These are phyloP conservation scores for Paramecium caudatum DNA, from an alignment of 73 alveolate species.

Conservation along the genomic window DNA sequence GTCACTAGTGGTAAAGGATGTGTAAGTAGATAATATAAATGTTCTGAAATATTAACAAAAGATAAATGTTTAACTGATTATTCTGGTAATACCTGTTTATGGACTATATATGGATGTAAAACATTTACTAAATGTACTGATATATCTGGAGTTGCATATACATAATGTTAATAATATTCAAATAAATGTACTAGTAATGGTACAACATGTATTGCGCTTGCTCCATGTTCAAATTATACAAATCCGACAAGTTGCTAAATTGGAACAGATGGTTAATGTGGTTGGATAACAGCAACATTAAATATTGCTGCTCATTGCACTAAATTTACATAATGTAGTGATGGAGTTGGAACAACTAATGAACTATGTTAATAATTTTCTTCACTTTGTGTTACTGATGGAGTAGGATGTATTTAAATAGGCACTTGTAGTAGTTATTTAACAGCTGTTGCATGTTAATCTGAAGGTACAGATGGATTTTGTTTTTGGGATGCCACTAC, in stretches of 20 bases:
- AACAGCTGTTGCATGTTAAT: neutral
- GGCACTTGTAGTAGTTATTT: neutral
- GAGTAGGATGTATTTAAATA: neutral
- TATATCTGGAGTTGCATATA: neutral
- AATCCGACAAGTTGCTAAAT: conserved; percentile 38
- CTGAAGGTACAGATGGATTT: conserved; percentile 55
- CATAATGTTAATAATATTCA: conserved; percentile 15
- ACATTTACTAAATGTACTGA: conserved; percentile 47
- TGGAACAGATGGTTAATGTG: conserved; percentile 55
- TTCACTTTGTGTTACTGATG: conserved; percentile 36
- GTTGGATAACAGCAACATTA: conserved; percentile 45
- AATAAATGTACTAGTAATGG: conserved; percentile 45
- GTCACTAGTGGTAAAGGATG: conserved; percentile 46
- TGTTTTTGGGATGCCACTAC: neutral
- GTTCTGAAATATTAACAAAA: neutral
- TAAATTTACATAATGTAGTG: conserved; percentile 24
- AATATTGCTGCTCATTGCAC: conserved; percentile 19
- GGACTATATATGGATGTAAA: conserved; percentile 9
- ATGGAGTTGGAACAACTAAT: conserved; percentile 4
- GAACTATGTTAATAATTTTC: neutral
- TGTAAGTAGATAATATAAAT: neutral
- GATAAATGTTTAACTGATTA: neutral
- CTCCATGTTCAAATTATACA: conserved; percentile 8
- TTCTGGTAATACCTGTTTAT: neutral
- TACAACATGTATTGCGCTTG: neutral